A percentile compares a stretch with the other conserved stretches of the same genome.
Conservation (phyloP, 768 basidiomycete species). For the Mycena pura region DNA sequence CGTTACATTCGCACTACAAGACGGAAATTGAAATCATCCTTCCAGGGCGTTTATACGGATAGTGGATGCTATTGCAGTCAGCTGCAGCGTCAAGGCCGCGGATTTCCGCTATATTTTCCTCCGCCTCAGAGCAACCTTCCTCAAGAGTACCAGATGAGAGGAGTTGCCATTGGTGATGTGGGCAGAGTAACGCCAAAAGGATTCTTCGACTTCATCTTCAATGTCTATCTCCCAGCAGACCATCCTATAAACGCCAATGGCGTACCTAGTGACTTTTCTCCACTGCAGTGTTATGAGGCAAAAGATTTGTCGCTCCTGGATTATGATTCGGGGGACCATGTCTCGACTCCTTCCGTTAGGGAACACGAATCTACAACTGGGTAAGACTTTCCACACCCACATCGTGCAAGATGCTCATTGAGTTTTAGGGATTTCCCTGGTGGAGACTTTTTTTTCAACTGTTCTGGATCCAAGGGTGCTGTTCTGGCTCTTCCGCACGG, state of each 20-base stretch:
- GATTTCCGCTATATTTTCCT: conserved; percentile 40
- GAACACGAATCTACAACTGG: background rate
- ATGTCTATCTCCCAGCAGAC: conserved; percentile 33
- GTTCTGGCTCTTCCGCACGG: conserved; percentile 27
- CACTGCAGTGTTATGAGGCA: background rate
- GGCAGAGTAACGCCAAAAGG: conserved; percentile 38
- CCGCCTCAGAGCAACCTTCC: conserved; percentile 30
- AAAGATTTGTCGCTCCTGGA: background rate
- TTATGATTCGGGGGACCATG: background rate
- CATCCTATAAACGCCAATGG: conserved; percentile 32
- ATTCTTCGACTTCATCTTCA: conserved; percentile 42
- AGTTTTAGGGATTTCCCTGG: conserved; percentile 6
- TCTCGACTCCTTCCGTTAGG: background rate
- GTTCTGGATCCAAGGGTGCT: conserved; percentile 15
- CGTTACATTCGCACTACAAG: background rate
- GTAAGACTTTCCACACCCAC: too few species aligned
- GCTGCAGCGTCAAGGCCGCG: conserved; percentile 24
- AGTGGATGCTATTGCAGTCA: conserved; percentile 7
- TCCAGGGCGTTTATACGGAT: background rate
- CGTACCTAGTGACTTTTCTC: conserved; percentile 36
- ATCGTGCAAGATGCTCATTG: too few species aligned
- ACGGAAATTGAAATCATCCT: too few species aligned
- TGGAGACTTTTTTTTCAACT: background rate
- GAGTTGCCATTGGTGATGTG: conserved; percentile 42
- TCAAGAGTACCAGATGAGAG: conserved; percentile 26